phyloP scores from a whole-genome alignment of 2,329 filamentous ascomycete genomes.

The Fusarium stilboides region DNA sequence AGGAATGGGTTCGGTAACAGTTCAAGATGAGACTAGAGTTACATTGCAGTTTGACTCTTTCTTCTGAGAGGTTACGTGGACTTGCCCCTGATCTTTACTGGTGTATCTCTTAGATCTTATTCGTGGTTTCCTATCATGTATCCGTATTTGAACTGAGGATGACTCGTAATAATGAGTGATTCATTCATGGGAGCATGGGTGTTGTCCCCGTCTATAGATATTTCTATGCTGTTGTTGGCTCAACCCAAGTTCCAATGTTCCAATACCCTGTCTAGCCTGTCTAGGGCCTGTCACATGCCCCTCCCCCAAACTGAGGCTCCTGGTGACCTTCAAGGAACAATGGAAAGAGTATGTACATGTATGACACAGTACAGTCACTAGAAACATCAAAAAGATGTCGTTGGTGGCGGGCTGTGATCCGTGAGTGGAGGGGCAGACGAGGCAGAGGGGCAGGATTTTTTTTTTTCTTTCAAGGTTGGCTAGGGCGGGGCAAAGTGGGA shows the following conservation, averaged over 20 bases:
- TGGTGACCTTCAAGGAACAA: background rate
- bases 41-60: conserved; percentile 24
- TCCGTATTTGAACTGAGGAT: background rate
- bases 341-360: background rate
- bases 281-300: background rate
- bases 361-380: conserved; percentile 19
- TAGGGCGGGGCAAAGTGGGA: conserved; percentile 32
- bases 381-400: conserved; percentile 29
- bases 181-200: background rate
- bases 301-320: background rate
- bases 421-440: conserved; percentile 33
- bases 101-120: background rate
- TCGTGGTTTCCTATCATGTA: background rate
- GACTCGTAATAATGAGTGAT: background rate
- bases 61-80: conserved; percentile 7
- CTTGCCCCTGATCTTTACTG: conserved; percentile 5
- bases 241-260: background rate
- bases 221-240: background rate
- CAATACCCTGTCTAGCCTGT: background rate
- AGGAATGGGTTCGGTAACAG: conserved; percentile 29
- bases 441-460: conserved; percentile 30
- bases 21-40: conserved; percentile 24
- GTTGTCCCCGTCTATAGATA: background rate
- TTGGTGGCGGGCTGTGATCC: conserved; percentile 31
- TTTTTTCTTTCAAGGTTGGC: conserved; percentile 6